Percentiles rank a stretch among this genome's conserved stretches.
Evolutionary conservation across 2,329 filamentous ascomycete species (phyloP).

Genomic region (Penicillium sp.): DNA sequence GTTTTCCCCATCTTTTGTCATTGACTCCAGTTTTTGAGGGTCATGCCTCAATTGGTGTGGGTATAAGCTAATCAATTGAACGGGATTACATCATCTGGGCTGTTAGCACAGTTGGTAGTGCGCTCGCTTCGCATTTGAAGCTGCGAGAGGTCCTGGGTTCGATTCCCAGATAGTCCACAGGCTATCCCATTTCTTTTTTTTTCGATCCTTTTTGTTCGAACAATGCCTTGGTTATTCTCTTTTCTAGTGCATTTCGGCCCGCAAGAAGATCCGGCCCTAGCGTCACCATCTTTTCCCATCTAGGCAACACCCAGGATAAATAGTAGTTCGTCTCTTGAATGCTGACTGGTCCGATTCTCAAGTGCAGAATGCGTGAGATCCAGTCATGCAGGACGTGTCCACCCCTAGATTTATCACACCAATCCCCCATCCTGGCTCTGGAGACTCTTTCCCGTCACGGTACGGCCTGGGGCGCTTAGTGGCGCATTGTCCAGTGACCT

Average conservation of each 20-base stretch:
- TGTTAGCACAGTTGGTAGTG: conserved; percentile 5
- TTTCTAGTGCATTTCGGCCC: background rate
- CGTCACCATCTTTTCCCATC: background rate
- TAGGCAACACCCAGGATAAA: background rate
- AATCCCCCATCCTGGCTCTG: background rate
- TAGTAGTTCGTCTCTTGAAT: background rate
- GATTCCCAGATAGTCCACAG: conserved; percentile 34
- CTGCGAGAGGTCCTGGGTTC: conserved; percentile 35
- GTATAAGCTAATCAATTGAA: no score
- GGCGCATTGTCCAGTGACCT: background rate
- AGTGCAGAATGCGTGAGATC: background rate
- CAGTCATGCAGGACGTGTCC: background rate
- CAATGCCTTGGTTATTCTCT: background rate
- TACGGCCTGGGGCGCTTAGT: background rate
- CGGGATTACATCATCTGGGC: conserved; percentile 2
- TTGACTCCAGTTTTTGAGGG: background rate
- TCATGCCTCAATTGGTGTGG: background rate
- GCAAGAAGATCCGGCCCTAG: background rate
- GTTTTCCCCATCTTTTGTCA: conserved; percentile 9
- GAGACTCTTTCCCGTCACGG: background rate
- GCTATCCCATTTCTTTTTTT: background rate
- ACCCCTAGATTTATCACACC: background rate
- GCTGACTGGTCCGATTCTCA: background rate
- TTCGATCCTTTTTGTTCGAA: background rate
- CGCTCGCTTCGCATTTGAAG: background rate